Conservation (phyloP, 208 protist species). For the Tritrichomonas foetus region DNA sequence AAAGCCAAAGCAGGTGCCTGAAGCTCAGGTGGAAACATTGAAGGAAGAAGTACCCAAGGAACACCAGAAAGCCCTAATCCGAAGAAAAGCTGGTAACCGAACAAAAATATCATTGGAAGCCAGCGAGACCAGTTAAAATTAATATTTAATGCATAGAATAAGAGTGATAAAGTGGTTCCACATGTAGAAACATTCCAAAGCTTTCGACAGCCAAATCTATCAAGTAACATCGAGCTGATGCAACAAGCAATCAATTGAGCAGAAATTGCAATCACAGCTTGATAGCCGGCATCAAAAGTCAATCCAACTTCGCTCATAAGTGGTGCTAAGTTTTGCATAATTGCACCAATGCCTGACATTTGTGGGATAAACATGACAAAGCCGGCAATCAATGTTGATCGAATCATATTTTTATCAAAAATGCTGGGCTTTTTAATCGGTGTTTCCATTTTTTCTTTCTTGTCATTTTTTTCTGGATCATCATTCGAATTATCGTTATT, state of each 20-base stretch:
- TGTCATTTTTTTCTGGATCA: too few relatives aligned
- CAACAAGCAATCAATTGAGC: not conserved
- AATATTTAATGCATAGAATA: not conserved
- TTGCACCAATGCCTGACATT: too few relatives aligned
- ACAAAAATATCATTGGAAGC: not conserved
- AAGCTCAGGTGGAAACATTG: not conserved
- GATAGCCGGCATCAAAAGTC: too few relatives aligned
- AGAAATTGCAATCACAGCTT: not conserved
- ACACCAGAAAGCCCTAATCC: not conserved
- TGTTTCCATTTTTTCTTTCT: too few relatives aligned
- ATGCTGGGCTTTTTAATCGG: too few relatives aligned
- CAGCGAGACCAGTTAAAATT: not conserved
- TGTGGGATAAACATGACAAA: too few relatives aligned
- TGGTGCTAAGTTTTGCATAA: too few relatives aligned
- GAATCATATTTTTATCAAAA: too few relatives aligned
- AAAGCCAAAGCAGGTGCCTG: not conserved
- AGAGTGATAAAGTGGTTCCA: not conserved
- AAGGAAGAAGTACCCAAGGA: not conserved
- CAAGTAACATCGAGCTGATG: too few relatives aligned
- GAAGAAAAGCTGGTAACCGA: not conserved
- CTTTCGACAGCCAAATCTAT: not conserved
- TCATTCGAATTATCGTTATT: too few relatives aligned
- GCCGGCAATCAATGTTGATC: too few relatives aligned
- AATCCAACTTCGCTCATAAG: too few relatives aligned
- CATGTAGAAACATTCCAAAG: not conserved